Conservation (phyloP, 257 asterid species). For the Solanum phureja region DNA sequence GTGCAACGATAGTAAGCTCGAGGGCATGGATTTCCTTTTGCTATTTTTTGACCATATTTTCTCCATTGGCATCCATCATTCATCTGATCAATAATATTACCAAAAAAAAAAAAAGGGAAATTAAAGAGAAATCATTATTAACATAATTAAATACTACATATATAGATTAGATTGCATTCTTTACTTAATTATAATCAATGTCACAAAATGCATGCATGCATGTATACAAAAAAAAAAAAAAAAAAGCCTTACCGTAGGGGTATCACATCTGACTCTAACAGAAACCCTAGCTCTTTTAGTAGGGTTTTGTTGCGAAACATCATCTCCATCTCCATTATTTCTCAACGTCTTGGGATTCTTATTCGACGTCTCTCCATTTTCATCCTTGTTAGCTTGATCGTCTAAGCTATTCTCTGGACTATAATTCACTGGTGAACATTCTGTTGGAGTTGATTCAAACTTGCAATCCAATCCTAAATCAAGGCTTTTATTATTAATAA, state of each 20-base stretch:
- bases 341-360: conserved; percentile 30
- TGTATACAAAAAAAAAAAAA: too few species aligned
- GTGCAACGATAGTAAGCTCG: conserved; percentile 36
- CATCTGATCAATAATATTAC: conserved; percentile 31
- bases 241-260: conserved; percentile 55
- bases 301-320: conserved; percentile 54
- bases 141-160: not conserved
- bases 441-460: conserved; percentile 4
- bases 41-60: conserved; percentile 33
- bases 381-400: conserved; percentile 39
- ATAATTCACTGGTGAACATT: conserved; percentile 8
- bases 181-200: not conserved
- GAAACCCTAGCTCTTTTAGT: conserved; percentile 95
- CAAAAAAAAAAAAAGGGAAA: not conserved
- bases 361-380: conserved; percentile 32
- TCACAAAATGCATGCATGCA: not conserved
- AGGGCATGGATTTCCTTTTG: conserved; percentile 35
- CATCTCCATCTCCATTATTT: conserved; percentile 41
- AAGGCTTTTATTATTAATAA: not conserved
- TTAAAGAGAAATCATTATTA: not conserved
- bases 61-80: conserved; percentile 47
- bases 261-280: conserved; percentile 78
- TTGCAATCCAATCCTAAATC: conserved; percentile 45
- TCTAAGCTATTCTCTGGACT: conserved; percentile 41
- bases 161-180: not conserved